Base-by-base conservation (phyloP, 164 flowering plant genomes). In the Aristolochia californica region DNA sequence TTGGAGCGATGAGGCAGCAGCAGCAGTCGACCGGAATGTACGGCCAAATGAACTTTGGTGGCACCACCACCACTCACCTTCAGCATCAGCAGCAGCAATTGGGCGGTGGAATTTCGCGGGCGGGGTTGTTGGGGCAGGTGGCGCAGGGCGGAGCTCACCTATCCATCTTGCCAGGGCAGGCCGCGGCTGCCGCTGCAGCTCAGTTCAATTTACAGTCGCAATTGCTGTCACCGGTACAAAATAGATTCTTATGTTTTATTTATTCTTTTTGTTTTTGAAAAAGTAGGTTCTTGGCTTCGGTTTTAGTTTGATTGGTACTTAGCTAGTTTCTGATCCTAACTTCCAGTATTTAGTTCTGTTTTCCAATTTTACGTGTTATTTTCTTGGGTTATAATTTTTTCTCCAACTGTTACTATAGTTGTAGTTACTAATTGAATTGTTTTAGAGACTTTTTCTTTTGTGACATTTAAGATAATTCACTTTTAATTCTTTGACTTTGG, bases 131-230 rank as follows among this genome's bases (percentile, higher is more conserved):
- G 10, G 91, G 95, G 48, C 96, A 82, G 66, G 68, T 75, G 25
- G 80, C 82, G 45, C 70, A 62, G 55, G 53, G 44, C 22, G 58
- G 53, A 2, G 62, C 60, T 17, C 80, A 80, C 45, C 58, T 83
- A 48, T 79, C 91, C 22, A 77, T 86, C 85, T 59, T 84, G 47
- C 56, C 83, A 2, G 83, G 82, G 14, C 83, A 78, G 66, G 74
- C 64, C 14, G 67, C 77, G 4, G 75, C 75, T 1, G 51, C 51
- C 27, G 27, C 54, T 8, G 73, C 79, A 5, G 69, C 81, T 10
- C 94, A 85, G 79, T 78, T 80, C 55, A 86, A 79, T 75, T 69
- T 87, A 74, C 93, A 75, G 69, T 60, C 81, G 0, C 95, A 87
- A 63, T 48, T 83, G 66, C 73, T 87, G 28, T 62, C 75, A 23